phyloP scores from a whole-genome alignment of 495 filamentous ascomycete species.

The Chaetomium fimeti region DNA sequence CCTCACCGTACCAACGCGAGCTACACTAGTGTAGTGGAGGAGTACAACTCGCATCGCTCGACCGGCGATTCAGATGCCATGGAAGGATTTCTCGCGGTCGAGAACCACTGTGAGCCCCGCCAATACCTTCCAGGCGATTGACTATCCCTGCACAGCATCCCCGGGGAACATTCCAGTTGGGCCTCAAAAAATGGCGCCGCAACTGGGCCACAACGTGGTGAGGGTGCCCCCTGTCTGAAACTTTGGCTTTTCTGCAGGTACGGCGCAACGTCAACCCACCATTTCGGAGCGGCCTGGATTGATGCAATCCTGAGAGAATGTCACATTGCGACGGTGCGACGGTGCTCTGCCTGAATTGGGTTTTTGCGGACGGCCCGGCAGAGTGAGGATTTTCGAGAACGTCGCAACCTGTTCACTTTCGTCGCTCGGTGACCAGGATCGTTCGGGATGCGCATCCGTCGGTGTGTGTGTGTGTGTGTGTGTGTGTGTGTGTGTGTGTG shows the following conservation, averaged over 20 bases:
- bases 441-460: background rate
- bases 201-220: constrained; percentile 15
- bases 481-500: background rate
- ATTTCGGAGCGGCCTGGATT: constrained; percentile 5
- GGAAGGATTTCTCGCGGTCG: constrained; percentile 15
- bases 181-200: constrained; percentile 21
- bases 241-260: constrained; percentile 31
- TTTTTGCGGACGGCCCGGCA: background rate
- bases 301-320: constrained; percentile 17
- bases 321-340: constrained; percentile 28
- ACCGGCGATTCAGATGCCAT: constrained; percentile 31
- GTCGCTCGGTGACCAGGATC: constrained; percentile 3
- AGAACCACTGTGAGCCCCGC: constrained; percentile 16
- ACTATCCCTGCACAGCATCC: constrained; percentile 28
- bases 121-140: constrained; percentile 24
- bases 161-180: constrained; percentile 39
- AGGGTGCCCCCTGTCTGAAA: constrained; percentile 21
- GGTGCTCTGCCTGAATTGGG: constrained; percentile 18
- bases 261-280: constrained; percentile 28
- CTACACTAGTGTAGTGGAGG: no score
- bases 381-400: background rate
- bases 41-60: constrained; percentile 2
- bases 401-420: background rate
- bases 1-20: constrained; percentile 14
- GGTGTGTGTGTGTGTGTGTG: background rate